phyloP scores from a whole-genome alignment of 176 grass and related monocot genomes.

The Aegilops bicornis region DNA sequence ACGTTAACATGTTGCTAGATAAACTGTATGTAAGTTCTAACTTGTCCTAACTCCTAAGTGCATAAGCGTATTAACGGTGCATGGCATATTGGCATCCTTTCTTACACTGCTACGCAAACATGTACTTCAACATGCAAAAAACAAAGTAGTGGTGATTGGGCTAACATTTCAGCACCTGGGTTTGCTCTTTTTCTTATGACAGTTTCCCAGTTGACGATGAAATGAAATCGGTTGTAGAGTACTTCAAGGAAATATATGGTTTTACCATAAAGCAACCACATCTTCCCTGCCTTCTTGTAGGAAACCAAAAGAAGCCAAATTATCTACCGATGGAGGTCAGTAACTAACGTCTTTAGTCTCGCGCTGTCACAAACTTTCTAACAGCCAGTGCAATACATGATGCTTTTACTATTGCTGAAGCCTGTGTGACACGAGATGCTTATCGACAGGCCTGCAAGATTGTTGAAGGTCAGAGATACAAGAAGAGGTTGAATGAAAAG shows the following conservation, averaged over 20 bases:
- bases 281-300: conserved; percentile 73
- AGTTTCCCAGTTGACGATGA: conserved; percentile 67
- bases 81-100: neutral
- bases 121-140: neutral
- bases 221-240: conserved; percentile 74
- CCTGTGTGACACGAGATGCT: neutral
- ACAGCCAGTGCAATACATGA: neutral
- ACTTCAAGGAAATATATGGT: conserved; percentile 77
- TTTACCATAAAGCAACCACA: conserved; percentile 60
- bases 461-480: conserved; percentile 69
- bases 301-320: conserved; percentile 78
- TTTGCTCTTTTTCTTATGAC: conserved; percentile 1
- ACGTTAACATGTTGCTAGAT: neutral
- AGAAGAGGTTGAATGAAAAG: conserved; percentile 70
- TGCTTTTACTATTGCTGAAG: neutral
- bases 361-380: neutral
- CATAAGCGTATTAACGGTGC: neutral
- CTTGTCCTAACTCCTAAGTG: neutral
- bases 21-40: neutral
- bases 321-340: conserved; percentile 53
- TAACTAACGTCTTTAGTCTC: neutral
- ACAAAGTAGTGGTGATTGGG: neutral
- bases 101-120: neutral
- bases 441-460: conserved; percentile 59
- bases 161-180: conserved; percentile 6